Base-by-base conservation (phyloP, 345 rosid species). In the Ceriops zippeliana region DNA sequence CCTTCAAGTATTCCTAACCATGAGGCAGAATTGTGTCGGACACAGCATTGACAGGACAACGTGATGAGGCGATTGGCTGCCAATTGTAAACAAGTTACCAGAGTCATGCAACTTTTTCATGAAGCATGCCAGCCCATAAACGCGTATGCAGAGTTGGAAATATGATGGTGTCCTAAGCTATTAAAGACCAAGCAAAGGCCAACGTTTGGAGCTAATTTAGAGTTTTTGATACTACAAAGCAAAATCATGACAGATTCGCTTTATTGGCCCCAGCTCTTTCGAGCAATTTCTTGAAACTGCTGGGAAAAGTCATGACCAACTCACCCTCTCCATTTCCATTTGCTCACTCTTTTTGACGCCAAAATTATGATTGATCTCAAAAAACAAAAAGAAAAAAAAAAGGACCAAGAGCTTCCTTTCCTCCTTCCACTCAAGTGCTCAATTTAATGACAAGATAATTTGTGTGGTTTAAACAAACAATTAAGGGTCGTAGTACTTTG, bases 221-320 rank as follows among this genome's bases (percentile, higher is more conserved):
- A 46, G 13, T 4, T 10, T 13, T 2, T 11, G 35, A 26, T 27
- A 7, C 38, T 20, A 49, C 13, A 26, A 62, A 53, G 15, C 24
- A 11, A 63, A 63, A 13, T 5, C 5, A 19, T 8, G 27, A 7
- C 42, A 20, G 7, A 19, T 22, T 31, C n/a, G 62, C 34, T 1
- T 57, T 57, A 37, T 63, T 58, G 70, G 70, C 26, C 26, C 26
- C 17, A 53, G 15, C 49, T 42, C 49, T 42, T 2, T 13, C 49
- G 52, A 54, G 34, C 61, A 1, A 16, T 68, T 68, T 22, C 68
- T 62, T 74, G 22, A 56, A 30, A 9, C 28, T 66, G 65, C 27
- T 32, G 17, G 52, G 56, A 31, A 66, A 70, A 76, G 51, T 32
- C 56, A 17, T 71, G 68, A 76, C 75, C 75, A 76, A 62, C 67